phyloP scores from a whole-genome alignment of 2,329 filamentous ascomycete genomes.

The Cyphellophora attinorum region DNA sequence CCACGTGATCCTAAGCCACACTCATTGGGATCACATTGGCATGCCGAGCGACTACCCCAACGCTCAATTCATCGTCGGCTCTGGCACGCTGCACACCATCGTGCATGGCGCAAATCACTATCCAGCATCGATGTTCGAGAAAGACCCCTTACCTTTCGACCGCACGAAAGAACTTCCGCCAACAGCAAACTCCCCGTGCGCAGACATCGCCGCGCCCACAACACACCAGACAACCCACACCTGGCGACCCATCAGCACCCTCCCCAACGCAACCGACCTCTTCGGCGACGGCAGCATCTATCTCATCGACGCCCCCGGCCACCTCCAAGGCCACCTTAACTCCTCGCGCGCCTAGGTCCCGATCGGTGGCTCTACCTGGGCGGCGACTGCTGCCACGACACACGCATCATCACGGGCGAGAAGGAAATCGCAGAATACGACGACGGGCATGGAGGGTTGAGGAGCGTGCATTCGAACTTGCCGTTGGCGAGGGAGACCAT shows the following conservation, averaged over 20 bases:
- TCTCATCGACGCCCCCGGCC: conserved; percentile 23
- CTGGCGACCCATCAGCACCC: no score
- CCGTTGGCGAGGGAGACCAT: no score
- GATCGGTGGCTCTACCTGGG: conserved; percentile 20
- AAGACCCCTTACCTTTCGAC: no score
- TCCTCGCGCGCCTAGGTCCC: conserved; percentile 11
- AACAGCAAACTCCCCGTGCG: no score
- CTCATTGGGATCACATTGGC: conserved; percentile 26
- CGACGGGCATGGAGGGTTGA: conserved; percentile 17
- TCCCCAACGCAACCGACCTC: no score
- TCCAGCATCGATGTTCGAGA: no score
- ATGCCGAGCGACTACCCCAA: conserved; percentile 30
- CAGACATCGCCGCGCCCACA: no score
- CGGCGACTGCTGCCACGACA: conserved; percentile 25
- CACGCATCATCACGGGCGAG: conserved; percentile 21
- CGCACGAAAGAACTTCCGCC: no score
- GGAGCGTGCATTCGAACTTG: conserved; percentile 26
- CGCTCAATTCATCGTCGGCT: conserved; percentile 42
- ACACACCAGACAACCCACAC: no score
- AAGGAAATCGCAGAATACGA: conserved; percentile 21
- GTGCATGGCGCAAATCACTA: no score
- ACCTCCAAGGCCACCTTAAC: conserved; percentile 25
- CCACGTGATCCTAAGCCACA: conserved; percentile 31
- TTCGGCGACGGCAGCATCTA: conserved; percentile 29
- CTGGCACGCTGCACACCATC: no score